These are phyloP conservation scores for Paecilomyces dactylethromorphus DNA, from an alignment of 2,329 filamentous ascomycete genomes.

Conservation along the genomic window DNA sequence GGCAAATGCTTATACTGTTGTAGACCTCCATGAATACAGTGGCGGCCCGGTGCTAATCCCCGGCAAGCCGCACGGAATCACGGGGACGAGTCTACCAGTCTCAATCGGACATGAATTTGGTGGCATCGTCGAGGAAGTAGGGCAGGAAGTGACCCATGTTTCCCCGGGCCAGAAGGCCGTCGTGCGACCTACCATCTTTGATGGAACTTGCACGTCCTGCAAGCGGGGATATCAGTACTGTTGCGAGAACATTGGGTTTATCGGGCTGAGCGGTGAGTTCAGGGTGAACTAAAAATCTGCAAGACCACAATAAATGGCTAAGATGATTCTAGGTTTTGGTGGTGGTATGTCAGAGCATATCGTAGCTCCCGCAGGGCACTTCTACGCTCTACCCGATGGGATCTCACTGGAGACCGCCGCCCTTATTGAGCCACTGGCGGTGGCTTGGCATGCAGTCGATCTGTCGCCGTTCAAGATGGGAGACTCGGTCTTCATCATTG, in stretches of 20 bases:
- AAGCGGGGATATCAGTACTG: conserved; percentile 47
- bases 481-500: conserved; percentile 49
- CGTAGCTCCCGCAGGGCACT: conserved; percentile 17
- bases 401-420: conserved; percentile 29
- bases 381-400: conserved; percentile 17
- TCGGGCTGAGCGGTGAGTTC: conserved; percentile 38
- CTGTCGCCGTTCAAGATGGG: conserved; percentile 41
- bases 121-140: conserved; percentile 53
- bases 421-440: conserved; percentile 56
- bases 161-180: conserved; percentile 51
- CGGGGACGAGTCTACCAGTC: conserved; percentile 51
- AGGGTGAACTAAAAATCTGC: conserved; percentile 46
- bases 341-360: conserved; percentile 21
- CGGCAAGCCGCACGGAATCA: conserved; percentile 47
- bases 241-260: conserved; percentile 51
- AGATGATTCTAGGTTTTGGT: conserved; percentile 31
- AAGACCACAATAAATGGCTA: conserved; percentile 47
- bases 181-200: conserved; percentile 55
- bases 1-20: background rate
- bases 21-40: conserved; percentile 47
- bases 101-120: conserved; percentile 60
- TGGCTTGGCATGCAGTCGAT: conserved; percentile 58
- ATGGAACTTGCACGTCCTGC: conserved; percentile 51
- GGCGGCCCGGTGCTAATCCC: conserved; percentile 46
- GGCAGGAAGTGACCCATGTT: conserved; percentile 41